These are phyloP conservation scores for Aphanomyces cochlioides DNA, from an alignment of 352 stramenopile species.

Conservation along the genomic window DNA sequence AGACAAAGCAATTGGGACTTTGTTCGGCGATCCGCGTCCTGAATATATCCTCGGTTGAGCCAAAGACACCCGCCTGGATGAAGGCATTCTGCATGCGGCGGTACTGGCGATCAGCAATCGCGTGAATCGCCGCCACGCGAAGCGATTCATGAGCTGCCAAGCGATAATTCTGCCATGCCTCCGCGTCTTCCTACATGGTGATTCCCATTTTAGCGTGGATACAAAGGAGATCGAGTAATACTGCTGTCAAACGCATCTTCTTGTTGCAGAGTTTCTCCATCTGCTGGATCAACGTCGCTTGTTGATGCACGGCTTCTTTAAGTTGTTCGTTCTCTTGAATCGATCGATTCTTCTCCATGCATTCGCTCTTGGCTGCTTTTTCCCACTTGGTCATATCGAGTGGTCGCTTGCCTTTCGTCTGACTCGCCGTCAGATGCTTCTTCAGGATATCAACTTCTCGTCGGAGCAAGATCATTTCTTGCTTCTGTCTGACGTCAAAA, in stretches of 20 bases:
- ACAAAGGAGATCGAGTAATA: too few relatives aligned
- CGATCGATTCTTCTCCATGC: background rate
- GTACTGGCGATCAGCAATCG: too few relatives aligned
- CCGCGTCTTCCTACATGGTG: too few relatives aligned
- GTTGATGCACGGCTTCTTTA: background rate
- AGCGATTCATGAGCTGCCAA: too few relatives aligned
- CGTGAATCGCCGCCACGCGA: too few relatives aligned
- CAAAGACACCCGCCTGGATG: too few relatives aligned
- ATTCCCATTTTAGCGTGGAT: too few relatives aligned
- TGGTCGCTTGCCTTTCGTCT: background rate
- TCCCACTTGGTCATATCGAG: background rate
- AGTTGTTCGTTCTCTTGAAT: slow-evolving; percentile 2
- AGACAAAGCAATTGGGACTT: too few relatives aligned
- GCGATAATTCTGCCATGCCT: too few relatives aligned
- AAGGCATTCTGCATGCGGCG: too few relatives aligned
- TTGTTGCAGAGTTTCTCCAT: background rate
- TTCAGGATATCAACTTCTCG: background rate
- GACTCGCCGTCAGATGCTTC: background rate
- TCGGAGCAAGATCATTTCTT: background rate
- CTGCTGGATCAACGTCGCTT: background rate
- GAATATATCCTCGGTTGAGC: too few relatives aligned
- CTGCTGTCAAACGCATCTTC: background rate
- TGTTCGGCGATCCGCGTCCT: too few relatives aligned
- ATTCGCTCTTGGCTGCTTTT: background rate
- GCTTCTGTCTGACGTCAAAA: background rate